Conservation (phyloP, 495 filamentous ascomycete species). For the Penicillium arizonense region DNA sequence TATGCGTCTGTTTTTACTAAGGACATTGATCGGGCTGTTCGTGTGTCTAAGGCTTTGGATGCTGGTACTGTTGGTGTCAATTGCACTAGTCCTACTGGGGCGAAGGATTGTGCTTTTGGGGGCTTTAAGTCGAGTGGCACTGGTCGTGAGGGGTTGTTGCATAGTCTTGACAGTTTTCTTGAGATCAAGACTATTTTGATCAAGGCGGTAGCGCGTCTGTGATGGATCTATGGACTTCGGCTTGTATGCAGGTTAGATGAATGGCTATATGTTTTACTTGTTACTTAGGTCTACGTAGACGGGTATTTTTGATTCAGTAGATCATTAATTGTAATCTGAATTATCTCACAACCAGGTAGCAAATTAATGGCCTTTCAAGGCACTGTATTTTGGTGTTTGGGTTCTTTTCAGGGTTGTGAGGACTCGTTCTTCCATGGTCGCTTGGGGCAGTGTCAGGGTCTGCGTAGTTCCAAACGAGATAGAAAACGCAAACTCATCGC, state of each 20-base stretch:
- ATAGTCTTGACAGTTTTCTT: conserved; percentile 48
- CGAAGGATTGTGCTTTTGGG: conserved; percentile 71
- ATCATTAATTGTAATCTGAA: too few relatives aligned
- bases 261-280: too few relatives aligned
- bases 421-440: too few relatives aligned
- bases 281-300: too few relatives aligned
- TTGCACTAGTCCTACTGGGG: conserved; percentile 60
- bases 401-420: neutral
- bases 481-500: neutral
- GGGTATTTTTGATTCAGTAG: too few relatives aligned
- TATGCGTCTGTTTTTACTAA: conserved; percentile 79
- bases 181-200: conserved; percentile 49
- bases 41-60: conserved; percentile 31
- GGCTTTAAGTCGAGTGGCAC: conserved; percentile 93
- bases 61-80: conserved; percentile 84
- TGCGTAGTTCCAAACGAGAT: neutral
- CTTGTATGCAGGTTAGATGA: too few relatives aligned
- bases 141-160: conserved; percentile 58
- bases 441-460: too few relatives aligned
- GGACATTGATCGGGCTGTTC: conserved; percentile 57
- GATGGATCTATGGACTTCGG: neutral
- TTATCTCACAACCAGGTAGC: too few relatives aligned
- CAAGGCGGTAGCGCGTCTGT: conserved; percentile 7
- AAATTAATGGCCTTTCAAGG: too few relatives aligned
- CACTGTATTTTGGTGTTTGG: too few relatives aligned